A percentile compares a stretch with the other conserved stretches of the same genome.
phyloP scores from a whole-genome alignment of 75 land plant species.

The Chamaecyparis obtusa region DNA sequence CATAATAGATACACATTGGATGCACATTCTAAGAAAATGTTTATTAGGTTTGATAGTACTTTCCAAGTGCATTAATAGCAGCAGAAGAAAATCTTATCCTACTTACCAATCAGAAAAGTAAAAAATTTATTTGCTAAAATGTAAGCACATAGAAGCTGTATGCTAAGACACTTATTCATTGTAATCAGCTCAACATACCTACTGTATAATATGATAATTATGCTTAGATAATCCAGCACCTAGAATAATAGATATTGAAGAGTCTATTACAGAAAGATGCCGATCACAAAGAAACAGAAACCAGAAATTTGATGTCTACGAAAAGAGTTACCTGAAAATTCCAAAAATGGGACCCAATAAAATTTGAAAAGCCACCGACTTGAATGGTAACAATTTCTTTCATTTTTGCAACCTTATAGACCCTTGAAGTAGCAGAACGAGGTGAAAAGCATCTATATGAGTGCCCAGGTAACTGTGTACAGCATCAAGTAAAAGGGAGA shows the following conservation, averaged over 20 bases:
- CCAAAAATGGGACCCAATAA: constrained; percentile 94
- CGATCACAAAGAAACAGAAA: neutral
- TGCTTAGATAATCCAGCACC: neutral
- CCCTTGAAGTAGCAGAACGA: neutral
- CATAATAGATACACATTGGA: neutral
- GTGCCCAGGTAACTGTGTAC: neutral
- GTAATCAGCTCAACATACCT: neutral
- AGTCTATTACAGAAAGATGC: neutral
- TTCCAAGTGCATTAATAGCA: neutral
- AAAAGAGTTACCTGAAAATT: constrained; percentile 82
- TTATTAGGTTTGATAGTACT: neutral
- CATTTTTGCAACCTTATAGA: constrained; percentile 35
- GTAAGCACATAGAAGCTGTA: neutral
- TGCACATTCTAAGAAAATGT: neutral
- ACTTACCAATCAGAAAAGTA: neutral
- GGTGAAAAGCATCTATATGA: neutral
- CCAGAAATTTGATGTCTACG: neutral
- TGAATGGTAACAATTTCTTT: constrained; percentile 88
- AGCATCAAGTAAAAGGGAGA: neutral
- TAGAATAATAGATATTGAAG: constrained; percentile 8
- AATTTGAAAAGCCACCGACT: constrained; percentile 89
- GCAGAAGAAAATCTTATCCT: neutral
- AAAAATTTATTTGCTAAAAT: neutral
- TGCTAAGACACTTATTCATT: neutral
- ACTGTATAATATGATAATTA: neutral